Evolutionary conservation across 306 rosid genomes (phyloP).

Genomic region (Acacia acuminata): DNA sequence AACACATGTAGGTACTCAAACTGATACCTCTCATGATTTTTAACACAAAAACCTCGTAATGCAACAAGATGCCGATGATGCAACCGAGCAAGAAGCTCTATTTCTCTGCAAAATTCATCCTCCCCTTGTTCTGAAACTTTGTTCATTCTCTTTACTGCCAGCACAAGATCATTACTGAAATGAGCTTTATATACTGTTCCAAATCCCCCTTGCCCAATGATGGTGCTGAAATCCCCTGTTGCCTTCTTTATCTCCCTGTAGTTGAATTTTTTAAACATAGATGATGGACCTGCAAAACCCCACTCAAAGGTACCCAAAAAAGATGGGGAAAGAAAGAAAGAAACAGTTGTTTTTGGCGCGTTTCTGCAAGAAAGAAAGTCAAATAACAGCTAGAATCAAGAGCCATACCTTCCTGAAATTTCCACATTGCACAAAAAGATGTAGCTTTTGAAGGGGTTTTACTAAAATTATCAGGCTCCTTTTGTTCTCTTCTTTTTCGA

Average conservation of each 20-base stretch:
- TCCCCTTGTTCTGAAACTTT: constrained; percentile 84
- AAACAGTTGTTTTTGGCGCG: constrained; percentile 14
- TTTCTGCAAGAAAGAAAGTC: constrained; percentile 26
- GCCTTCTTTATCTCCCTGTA: constrained; percentile 95
- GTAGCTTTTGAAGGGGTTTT: constrained; percentile 57
- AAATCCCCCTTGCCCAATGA: constrained; percentile 93
- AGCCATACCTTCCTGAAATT: constrained; percentile 82
- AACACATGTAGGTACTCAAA: constrained; percentile 30
- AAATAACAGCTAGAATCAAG: neutral
- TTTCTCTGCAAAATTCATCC: constrained; percentile 89
- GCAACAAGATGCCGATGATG: constrained; percentile 98
- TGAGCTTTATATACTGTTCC: constrained; percentile 94
- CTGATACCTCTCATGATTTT: constrained; percentile 78
- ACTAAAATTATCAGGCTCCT: constrained; percentile 51
- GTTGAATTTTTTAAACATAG: constrained; percentile 74
- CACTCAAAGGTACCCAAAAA: constrained; percentile 22
- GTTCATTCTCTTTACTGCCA: constrained; percentile 88
- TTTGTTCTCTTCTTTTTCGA: constrained; percentile 76
- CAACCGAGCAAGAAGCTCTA: constrained; percentile 87
- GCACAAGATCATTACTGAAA: constrained; percentile 71
- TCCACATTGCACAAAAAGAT: constrained; percentile 56
- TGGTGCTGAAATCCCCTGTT: constrained; percentile 67
- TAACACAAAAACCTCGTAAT: constrained; percentile 78
- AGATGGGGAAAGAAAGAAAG: neutral
- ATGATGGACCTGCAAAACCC: constrained; percentile 65